Evolutionary conservation across 2,329 filamentous ascomycete species (phyloP).

Genomic region (Talaromyces sp.): DNA sequence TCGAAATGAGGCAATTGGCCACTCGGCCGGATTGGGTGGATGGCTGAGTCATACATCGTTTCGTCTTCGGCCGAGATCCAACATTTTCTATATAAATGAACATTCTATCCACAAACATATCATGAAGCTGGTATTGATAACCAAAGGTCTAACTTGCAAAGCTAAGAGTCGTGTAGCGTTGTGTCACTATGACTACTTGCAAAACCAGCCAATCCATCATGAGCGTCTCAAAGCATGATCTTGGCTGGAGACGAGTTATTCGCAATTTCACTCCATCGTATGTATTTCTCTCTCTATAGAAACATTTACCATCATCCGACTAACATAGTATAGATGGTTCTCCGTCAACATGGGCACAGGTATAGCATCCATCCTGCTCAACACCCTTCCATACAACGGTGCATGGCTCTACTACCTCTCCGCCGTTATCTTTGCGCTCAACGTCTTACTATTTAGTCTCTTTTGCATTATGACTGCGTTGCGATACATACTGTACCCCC

Average conservation of each 20-base stretch:
- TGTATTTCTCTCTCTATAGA: background rate
- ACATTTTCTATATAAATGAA: background rate
- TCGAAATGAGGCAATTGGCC: background rate
- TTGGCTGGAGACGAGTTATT: conserved; percentile 6
- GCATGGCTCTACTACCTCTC: conserved; percentile 40
- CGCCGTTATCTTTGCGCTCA: conserved; percentile 35
- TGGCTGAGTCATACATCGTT: conserved; percentile 2
- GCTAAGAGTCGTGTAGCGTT: background rate
- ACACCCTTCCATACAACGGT: conserved; percentile 38
- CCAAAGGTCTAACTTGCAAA: background rate
- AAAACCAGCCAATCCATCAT: background rate
- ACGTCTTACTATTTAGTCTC: conserved; percentile 34
- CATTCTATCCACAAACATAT: background rate
- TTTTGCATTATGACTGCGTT: conserved; percentile 51
- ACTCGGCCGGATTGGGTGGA: background rate
- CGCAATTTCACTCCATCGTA: conserved; percentile 45
- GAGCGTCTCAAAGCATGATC: background rate
- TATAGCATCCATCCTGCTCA: conserved; percentile 39
- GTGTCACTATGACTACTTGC: background rate
- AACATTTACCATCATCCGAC: background rate
- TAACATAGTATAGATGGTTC: conserved; percentile 35
- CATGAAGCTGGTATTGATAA: background rate
- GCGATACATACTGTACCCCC: conserved; percentile 62
- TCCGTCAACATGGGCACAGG: conserved; percentile 43
- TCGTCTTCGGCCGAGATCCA: background rate